Evolutionary conservation across 768 basidiomycete species (phyloP), one percentile per base, ranked within the genome.

Genomic region (Rhodotorula diobovata): DNA sequence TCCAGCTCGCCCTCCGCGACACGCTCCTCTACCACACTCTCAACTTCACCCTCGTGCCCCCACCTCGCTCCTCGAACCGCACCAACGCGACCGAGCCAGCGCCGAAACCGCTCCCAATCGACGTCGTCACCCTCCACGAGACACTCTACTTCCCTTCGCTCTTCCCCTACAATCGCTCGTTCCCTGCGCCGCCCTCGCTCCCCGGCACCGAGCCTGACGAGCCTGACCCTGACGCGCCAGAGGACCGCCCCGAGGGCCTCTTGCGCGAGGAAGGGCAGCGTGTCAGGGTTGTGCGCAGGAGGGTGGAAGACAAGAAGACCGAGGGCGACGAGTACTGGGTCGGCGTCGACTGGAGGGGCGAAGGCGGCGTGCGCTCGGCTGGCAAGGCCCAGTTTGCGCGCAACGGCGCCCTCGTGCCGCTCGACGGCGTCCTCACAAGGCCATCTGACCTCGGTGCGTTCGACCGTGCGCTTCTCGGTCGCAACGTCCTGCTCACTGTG

Each of bases 11-110:
- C 68, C 85, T 98, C 56, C 85, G 95, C 63, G 93, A 96, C 77
- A 89, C 94, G 77, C 84, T 99, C 63, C 88, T 97, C 77, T 98
- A 98, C 79, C 96, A 98, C 80, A 81, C 97, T 56, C 84, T 98
- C 75, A 96, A 98, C 80, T 87, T 87, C 79, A 86, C 89, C 12
- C 79, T 96, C 41, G 76, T 84, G 30, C 76, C 80, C 35, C 68
- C 83, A 25, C 86, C 39, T 81, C 83, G n/a, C n/a, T n/a, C 10
- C 76, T 81, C 32, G 75, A 81, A 53, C 82, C 83, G 18, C 63
- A 57, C 69, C 66, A 54, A 63, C 59, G 51, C 67, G 34, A 45
- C 66, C 39, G 25, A 37, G 23, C 39, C 70, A 21, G 14, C 30
- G 9, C 34, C 48, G 21, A 61, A 60, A 35, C 50, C 50, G 21